Base-by-base conservation (phyloP, 78 protist species). In the Salpingoeca rosetta region DNA sequence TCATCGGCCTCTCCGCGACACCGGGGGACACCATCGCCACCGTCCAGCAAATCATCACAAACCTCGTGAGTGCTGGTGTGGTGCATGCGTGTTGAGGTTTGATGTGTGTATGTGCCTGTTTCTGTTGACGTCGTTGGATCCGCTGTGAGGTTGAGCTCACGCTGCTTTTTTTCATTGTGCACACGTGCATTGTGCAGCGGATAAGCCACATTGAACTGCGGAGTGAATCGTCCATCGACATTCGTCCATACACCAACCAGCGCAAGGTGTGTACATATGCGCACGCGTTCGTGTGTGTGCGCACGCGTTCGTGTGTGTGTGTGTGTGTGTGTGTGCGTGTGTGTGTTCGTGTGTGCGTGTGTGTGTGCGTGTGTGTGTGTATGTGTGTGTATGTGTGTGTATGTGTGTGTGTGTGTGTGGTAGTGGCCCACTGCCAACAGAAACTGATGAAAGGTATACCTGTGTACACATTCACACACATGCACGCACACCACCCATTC, bases 1-100 rank as follows among this genome's bases (percentile, higher is more conserved):
- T 97, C 3, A 80, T 98, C 24, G 99, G 91, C 24, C 90, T 98
- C 12, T 81, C 96, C 1, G 99, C 99, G 2, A 96, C 99, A 38
- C 99, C 99, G 0, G 99, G 99, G 10, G 42, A 79, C 36, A 36
- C 80, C 65, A 24, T 80, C 24, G 38, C 44, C 37, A 42, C 65
- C 0, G 51, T 95, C n/a, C 97, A 95, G 84, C 28, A 82, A 26
- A 86, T 94, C 11, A 41, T 96, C 28, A 26, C n/a, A 27, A 72
- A 72, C 35, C 17, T 51, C 31, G 85, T 80, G 42, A 2, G 81
- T 77, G 38, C 38, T 25, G 22, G 7, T 72, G 10, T 12, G 17
- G 65, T 28, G 24, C 10, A 28, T 72, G 76, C 31, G 17, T 51
- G 65, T 17, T 22, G 65, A 17, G 76, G 35, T 72, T 72, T 28